These are phyloP conservation scores for Acer saccharum DNA, from an alignment of 345 rosid species.

Conservation along the genomic window DNA sequence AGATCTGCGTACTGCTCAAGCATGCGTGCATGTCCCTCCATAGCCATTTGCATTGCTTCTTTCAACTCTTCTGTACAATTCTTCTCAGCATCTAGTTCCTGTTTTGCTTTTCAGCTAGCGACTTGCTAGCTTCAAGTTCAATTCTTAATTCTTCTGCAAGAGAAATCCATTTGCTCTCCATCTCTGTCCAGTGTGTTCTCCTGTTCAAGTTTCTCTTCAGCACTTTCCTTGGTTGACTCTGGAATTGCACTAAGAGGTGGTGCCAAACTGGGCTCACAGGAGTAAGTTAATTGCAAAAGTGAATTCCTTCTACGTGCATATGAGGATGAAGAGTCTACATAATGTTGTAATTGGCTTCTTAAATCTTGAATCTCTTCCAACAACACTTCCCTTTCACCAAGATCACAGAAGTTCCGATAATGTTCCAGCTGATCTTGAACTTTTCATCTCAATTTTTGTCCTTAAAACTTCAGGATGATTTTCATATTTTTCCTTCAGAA, in stretches of 20 bases:
- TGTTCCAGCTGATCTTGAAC: slow-evolving; percentile 83
- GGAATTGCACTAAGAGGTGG: slow-evolving; percentile 52
- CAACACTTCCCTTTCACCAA: slow-evolving; percentile 92
- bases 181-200: slow-evolving; percentile 72
- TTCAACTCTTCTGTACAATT: slow-evolving; percentile 80
- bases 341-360: slow-evolving; percentile 78
- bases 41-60: slow-evolving; percentile 96
- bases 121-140: slow-evolving; percentile 71
- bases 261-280: slow-evolving; percentile 49
- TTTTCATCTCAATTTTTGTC: slow-evolving; percentile 74
- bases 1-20: slow-evolving; percentile 97
- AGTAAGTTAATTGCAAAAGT: slow-evolving; percentile 55
- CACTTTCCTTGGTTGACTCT: slow-evolving; percentile 59
- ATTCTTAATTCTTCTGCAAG: slow-evolving; percentile 80
- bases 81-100: slow-evolving; percentile 79
- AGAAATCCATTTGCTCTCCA: slow-evolving; percentile 94
- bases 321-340: slow-evolving; percentile 67
- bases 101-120: slow-evolving; percentile 62
- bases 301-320: slow-evolving; percentile 53
- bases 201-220: slow-evolving; percentile 57
- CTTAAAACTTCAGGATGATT: slow-evolving; percentile 85
- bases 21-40: slow-evolving; percentile 95
- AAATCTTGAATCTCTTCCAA: slow-evolving; percentile 93
- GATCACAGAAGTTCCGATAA: slow-evolving; percentile 70
- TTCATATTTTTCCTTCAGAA: slow-evolving; percentile 86